Base-by-base conservation (phyloP, 306 rosid genomes). In the Prunus mira region DNA sequence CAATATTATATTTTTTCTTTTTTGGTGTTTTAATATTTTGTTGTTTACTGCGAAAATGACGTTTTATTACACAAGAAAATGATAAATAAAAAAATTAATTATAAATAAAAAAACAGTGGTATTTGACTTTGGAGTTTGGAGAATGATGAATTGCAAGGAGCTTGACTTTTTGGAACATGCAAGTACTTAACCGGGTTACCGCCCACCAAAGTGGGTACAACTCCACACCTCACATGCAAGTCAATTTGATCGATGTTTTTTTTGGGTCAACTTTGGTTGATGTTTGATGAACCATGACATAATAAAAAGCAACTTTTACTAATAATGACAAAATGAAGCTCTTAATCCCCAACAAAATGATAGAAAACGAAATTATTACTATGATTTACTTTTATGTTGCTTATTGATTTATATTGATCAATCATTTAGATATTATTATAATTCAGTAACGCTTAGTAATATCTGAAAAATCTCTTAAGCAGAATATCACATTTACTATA, bases 191-290 rank as follows among this genome's bases (percentile, higher is more conserved):
- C 57, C 57, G 57, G 19, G 19, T 18, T 18, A 52, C 57, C 22
- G 57, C 57, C 22, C 57, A 68, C 43, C 58, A 24, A 34, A 69
- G 73, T 28, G 74, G 62, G 74, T 18, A 51, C 62, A 28, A 11
- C 74, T 50, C 74, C 62, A 10, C 62, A 18, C 27, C 27, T 24
- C 32, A 15, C 47, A 28, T 5, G 32, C 65, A 60, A 60, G 7
- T 60, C 34, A 25, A 25, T 47, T 12, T 38, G 52, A 47, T 25
- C 18, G 9, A 25, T 60, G 34, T 3, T 60, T 25, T 24, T 25
- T 56, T 60, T 25, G 1, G 32, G 65, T 60, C 32, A 25, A 24
- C 67, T 30, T 8, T n/a, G 11, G 20, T 63, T 63, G 46, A 63
- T 63, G 7, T 18, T 63, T 30, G 13, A 63, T 63, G 20, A 28